These are phyloP conservation scores for Linum usitatissimum DNA, from an alignment of 345 rosid species.

Conservation along the genomic window DNA sequence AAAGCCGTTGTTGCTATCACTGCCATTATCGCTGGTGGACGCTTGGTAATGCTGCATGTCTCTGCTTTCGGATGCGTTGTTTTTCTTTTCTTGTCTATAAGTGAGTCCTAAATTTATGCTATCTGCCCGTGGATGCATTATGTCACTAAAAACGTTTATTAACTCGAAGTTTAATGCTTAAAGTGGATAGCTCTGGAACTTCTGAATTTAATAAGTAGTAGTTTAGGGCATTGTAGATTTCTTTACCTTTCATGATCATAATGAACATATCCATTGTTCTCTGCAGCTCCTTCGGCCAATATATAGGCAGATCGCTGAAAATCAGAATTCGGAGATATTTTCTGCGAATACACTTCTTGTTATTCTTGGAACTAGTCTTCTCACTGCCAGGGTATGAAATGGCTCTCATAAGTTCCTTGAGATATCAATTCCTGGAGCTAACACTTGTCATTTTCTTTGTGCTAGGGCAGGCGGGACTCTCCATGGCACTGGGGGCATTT, in stretches of 20 bases:
- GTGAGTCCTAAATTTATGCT: not conserved
- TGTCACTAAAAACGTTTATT: not conserved
- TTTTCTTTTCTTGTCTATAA: conserved; percentile 13
- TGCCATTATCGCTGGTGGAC: conserved; percentile 95
- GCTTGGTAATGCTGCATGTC: conserved; percentile 42
- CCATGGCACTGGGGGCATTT: conserved; percentile 99
- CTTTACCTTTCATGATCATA: not conserved
- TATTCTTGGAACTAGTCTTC: conserved; percentile 93
- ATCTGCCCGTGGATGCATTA: not conserved
- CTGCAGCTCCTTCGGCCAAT: conserved; percentile 95
- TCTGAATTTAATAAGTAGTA: not conserved
- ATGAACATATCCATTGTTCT: conserved; percentile 6
- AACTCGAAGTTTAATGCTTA: not conserved
- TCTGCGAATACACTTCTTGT: conserved; percentile 96
- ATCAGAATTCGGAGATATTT: conserved; percentile 95
- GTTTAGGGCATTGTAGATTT: not conserved
- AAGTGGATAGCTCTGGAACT: not conserved
- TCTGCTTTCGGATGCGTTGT: conserved; percentile 3
- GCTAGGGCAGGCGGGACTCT: conserved; percentile 85
- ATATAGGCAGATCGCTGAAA: conserved; percentile 94
- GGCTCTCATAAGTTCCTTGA: conserved; percentile 14
- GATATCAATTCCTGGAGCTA: not conserved
- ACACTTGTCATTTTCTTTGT: conserved; percentile 12
- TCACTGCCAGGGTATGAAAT: conserved; percentile 86
- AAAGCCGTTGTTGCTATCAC: conserved; percentile 90